Evolutionary conservation across 1,284 basidiomycete species (phyloP), one percentile per base, ranked within the genome.

Genomic region (Neotropicomus parvogracilis): DNA sequence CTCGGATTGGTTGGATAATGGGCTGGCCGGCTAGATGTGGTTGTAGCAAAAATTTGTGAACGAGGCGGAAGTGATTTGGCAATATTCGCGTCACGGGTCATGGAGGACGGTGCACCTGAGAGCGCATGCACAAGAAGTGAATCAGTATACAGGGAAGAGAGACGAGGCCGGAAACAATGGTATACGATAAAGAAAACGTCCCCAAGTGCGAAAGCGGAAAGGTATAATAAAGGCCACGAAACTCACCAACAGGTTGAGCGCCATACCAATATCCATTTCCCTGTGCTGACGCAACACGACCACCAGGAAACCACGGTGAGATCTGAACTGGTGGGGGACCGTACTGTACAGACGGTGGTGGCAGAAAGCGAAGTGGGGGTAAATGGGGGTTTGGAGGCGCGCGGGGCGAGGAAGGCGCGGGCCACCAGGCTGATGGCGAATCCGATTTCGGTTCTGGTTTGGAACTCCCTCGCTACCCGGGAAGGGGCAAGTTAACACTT

Each of bases 251-350:
- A 7, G 50, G 39, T 16, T 48, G 58, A 9, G 44, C 10, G 31
- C 49, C n/a, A n/a, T n/a, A n/a, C n/a, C 59, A 60, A 50, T 48
- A 61, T n/a, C 58, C 58, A 24, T 59, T 49, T 12, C 56, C 49
- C 37, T 57, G 62, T 37, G 37, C 43, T 8, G 58, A 41, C 3
- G 41, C 16, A 19, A 49, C 45, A 10, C 36, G 53, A 34, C 46
- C 31, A 21, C 42, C 44, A 17, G 59, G 59, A 26, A 62, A 47
- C 51, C 59, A 65, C 0, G 60, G 35, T 4, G 53, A 42, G 16
- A 52, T 48, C 1, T 48, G 62, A 13, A 49, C 8, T 7, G 56
- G 46, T 11, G 54, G 57, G 2, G 44, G 49, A 0, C 37, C 59
- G 44, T 48, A 58, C 2, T 45, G 61, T 6, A 46, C 28, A 6